Base-by-base conservation (phyloP, 495 filamentous ascomycete genomes). In the Tuber borchii region DNA sequence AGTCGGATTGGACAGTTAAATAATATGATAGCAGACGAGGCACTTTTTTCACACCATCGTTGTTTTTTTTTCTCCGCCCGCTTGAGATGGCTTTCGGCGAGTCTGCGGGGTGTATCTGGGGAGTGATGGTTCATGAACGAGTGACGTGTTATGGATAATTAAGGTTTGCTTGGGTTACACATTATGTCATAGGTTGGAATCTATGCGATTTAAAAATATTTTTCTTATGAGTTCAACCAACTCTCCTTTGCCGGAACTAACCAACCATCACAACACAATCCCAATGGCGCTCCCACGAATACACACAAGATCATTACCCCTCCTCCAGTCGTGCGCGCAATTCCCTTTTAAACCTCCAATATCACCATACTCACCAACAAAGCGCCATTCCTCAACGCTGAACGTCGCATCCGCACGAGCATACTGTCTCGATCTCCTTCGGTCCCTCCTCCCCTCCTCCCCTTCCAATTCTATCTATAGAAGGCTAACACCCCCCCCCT, bases 371-470 rank as follows among this genome's bases (percentile, higher is more conserved):
- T 31, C 51, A 14, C 51, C 12, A n/a, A 26, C 51, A 14, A 65
- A 65, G 26, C 56, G 56, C 14, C 26, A 65, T 10, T 65, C 56
- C 17, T 4, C 74, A 10, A 39, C 76, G 3, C 78, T 71, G 34
- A 72, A 74, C 22, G 76, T 75, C 40, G 71, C 85, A 79, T 85
- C 87, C 76, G 89, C 89, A 14, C 85, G 86, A 68, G 80, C 81
- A 80, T 90, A 90, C 79, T 91, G 89, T 76, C 81, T 86, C 1
- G 83, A 85, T 76, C 87, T 91, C 70, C 85, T 91, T 72, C 85
- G 85, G 90, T 91, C 87, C 71, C 82, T 69, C 34, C 34, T 8
- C 46, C 48, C 39, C 46, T 65, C 37, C 19, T 37, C 73, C 45
- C 22, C 14, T 34, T 12, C 46, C 48, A 71, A 5, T 73, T 61